Evolutionary conservation across 1,284 basidiomycete genomes (phyloP).

Genomic region (Cronartium quercuum): DNA sequence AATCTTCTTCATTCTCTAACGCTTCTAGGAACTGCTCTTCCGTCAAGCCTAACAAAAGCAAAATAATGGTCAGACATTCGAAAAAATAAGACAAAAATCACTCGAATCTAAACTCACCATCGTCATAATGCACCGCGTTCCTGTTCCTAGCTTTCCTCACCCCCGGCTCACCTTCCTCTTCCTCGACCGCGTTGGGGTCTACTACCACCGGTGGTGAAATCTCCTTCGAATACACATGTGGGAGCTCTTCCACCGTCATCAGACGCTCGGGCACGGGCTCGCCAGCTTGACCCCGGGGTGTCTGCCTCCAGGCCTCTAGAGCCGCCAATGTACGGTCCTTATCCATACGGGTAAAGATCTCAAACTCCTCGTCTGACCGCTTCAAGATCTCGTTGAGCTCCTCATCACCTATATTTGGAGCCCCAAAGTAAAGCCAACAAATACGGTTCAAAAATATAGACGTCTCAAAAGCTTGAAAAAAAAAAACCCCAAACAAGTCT

Average conservation of each 20-base stretch:
- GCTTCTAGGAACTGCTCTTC: constrained; percentile 50
- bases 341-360: constrained; percentile 79
- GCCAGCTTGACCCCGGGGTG: constrained; percentile 59
- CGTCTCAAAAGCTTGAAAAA: neutral
- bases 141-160: constrained; percentile 45
- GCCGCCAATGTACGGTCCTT: constrained; percentile 68
- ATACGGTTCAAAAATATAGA: neutral
- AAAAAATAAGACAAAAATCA: neutral
- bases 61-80: neutral
- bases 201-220: constrained; percentile 17
- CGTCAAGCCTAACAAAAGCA: constrained; percentile 42
- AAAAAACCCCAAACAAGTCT: constrained; percentile 57
- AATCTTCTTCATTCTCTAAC: constrained; percentile 49
- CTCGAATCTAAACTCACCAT: constrained; percentile 41
- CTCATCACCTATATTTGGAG: constrained; percentile 88
- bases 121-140: constrained; percentile 50
- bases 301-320: constrained; percentile 63
- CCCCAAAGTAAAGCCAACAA: constrained; percentile 46
- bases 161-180: constrained; percentile 45
- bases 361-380: constrained; percentile 72
- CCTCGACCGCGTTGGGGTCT: constrained; percentile 39
- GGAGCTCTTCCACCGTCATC: constrained; percentile 83
- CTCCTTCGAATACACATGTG: constrained; percentile 65
- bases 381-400: constrained; percentile 92
- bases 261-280: constrained; percentile 71